Base-by-base conservation (phyloP, 139 green algal species). In the Raphidocelis subcapitata region DNA sequence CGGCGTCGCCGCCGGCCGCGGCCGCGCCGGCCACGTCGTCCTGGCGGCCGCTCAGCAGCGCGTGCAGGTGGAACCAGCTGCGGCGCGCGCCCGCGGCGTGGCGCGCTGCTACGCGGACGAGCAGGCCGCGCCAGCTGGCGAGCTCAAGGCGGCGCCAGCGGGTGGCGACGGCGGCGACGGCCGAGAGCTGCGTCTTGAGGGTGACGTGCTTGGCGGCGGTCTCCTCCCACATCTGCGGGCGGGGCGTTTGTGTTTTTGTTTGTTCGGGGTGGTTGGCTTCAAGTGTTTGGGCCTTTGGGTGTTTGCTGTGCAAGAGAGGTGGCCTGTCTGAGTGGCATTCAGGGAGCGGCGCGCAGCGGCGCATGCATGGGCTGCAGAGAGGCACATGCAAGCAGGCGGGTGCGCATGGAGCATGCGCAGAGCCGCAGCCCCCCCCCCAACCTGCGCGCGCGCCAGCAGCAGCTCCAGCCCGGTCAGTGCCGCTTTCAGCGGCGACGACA, bases 61-160 rank as follows among this genome's bases (percentile, higher is more conserved):
- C 72, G 73, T 94, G 92, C 33, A 99, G 78, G 65, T 97, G 90
- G 73, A 98, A 99, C 95, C 95, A 99, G 33, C 80, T 84, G 55
- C 82, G 74, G 57, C 81, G 41, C 0, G 92, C 92, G 20, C 85
- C 87, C 15, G 74, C 62, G 1, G 84, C 87, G 55, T 96, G 88
- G 2, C 70, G 54, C 14, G 73, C 61, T 0, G 35, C 67, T 21
- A 83, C 84, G 0, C 73, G 59, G 4, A 81, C 79, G 31, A 99
- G 75, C 64, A 92, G 76, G 21, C 66, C 65, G 29, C 83, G 76
- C 96, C 95, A 99, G 49, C 73, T 85, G 3, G 79, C 82, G 29
- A 99, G 86, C 89, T 99, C 95, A 44, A 98, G 69, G 51, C 82
- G 75, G 10, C 94, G 84, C 96, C 96, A 99, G 56, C 96, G 86